Conservation (phyloP, 305 asterid genomes). For the Plantago rigida region DNA sequence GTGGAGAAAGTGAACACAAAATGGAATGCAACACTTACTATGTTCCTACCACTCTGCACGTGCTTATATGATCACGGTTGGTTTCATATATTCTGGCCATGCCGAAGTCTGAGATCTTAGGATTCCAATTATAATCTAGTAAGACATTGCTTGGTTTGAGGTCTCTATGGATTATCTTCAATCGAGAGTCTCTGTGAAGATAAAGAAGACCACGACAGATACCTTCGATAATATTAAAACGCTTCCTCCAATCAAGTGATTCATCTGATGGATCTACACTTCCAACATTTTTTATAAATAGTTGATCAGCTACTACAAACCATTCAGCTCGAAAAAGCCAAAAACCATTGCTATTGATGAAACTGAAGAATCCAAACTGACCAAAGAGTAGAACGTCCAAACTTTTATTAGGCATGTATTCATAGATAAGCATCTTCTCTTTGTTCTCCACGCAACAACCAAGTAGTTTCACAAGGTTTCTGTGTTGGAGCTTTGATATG, state of each 20-base stretch:
- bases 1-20: neutral
- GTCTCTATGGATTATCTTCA: slow-evolving; percentile 40
- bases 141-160: slow-evolving; percentile 37
- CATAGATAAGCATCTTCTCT: slow-evolving; percentile 44
- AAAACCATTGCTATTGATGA: neutral
- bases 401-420: slow-evolving; percentile 41
- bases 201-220: slow-evolving; percentile 42
- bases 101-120: slow-evolving; percentile 49
- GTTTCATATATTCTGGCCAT: slow-evolving; percentile 47
- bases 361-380: slow-evolving; percentile 10
- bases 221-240: slow-evolving; percentile 36
- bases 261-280: slow-evolving; percentile 22
- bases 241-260: slow-evolving; percentile 39
- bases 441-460: slow-evolving; percentile 46
- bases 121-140: slow-evolving; percentile 34
- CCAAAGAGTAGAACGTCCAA: slow-evolving; percentile 42
- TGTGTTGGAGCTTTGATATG: slow-evolving; percentile 46
- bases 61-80: slow-evolving; percentile 38
- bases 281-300: neutral
- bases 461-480: slow-evolving; percentile 43
- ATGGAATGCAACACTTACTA: slow-evolving; percentile 30
- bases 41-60: slow-evolving; percentile 37
- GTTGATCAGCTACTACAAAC: neutral
- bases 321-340: neutral
- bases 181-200: slow-evolving; percentile 45